Evolutionary conservation across 495 filamentous ascomycete genomes (phyloP).

Genomic region (Penicillium manginii): DNA sequence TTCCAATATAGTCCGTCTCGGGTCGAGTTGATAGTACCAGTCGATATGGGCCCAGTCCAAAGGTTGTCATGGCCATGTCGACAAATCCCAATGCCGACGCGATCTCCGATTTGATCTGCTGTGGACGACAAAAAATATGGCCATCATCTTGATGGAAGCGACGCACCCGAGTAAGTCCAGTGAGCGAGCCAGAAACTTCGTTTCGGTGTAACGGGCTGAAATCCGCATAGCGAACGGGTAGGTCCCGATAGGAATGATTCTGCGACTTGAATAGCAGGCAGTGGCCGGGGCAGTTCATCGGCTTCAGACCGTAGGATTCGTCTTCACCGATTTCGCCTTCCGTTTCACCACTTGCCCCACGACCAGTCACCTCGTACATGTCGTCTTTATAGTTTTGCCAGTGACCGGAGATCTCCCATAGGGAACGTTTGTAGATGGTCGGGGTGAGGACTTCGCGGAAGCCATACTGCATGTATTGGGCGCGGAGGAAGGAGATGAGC

Average conservation of each 20-base stretch:
- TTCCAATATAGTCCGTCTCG: constrained; percentile 75
- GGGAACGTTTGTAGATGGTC: constrained; percentile 87
- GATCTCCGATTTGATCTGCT: constrained; percentile 83
- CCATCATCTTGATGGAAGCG: constrained; percentile 97
- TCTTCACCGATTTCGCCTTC: constrained; percentile 59
- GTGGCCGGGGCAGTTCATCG: constrained; percentile 97
- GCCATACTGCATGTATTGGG: constrained; percentile 84
- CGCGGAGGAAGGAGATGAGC: constrained; percentile 80
- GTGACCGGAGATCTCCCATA: constrained; percentile 90
- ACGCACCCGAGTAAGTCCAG: constrained; percentile 83
- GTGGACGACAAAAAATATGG: constrained; percentile 89
- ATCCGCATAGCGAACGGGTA: constrained; percentile 90
- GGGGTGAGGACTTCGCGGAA: constrained; percentile 93
- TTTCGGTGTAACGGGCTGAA: constrained; percentile 92
- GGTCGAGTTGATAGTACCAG: constrained; percentile 84
- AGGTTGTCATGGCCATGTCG: constrained; percentile 72
- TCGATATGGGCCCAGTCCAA: constrained; percentile 74
- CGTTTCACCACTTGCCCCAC: constrained; percentile 53
- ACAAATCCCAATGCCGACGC: constrained; percentile 79
- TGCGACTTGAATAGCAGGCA: constrained; percentile 83
- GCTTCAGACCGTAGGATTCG: constrained; percentile 88
- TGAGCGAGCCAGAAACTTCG: constrained; percentile 83
- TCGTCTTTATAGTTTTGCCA: constrained; percentile 94
- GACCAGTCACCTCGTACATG: constrained; percentile 86
- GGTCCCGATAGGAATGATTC: constrained; percentile 74